Evolutionary conservation across 352 stramenopile genomes (phyloP).

Genomic region (Phytophthora capsici): DNA sequence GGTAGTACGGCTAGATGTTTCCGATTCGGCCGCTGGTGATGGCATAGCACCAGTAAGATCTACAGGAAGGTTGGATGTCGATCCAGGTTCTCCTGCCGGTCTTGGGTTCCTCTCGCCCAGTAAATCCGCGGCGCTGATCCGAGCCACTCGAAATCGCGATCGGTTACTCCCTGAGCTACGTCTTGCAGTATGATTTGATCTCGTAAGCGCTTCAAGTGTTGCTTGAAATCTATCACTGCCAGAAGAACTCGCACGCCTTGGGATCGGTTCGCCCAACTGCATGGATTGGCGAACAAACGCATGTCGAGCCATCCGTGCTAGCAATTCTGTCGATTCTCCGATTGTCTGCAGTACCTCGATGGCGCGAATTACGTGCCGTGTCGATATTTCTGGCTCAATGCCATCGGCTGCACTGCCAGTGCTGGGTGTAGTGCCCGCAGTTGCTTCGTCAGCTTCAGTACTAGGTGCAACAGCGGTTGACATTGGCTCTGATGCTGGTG

Average conservation of each 20-base stretch:
- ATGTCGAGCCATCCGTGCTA: constrained; percentile 57
- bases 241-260: constrained; percentile 14
- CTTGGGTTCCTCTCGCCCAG: constrained; percentile 2
- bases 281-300: constrained; percentile 56
- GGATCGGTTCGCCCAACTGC: constrained; percentile 28
- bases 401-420: background rate
- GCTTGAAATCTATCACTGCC: constrained; percentile 10
- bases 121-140: constrained; percentile 23
- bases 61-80: constrained; percentile 24
- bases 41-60: constrained; percentile 16
- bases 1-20: constrained; percentile 4
- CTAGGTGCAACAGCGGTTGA: background rate
- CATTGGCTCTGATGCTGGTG: background rate
- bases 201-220: constrained; percentile 2
- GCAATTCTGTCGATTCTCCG: constrained; percentile 55
- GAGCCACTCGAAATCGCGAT: constrained; percentile 29
- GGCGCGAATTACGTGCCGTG: constrained; percentile 40
- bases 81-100: constrained; percentile 7
- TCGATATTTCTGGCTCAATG: constrained; percentile 13
- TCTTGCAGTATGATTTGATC: constrained; percentile 6
- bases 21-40: background rate
- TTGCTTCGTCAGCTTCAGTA: constrained; percentile 1
- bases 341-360: constrained; percentile 67
- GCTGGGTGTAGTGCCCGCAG: background rate
- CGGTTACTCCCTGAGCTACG: constrained; percentile 11